phyloP scores from a whole-genome alignment of 2,329 filamentous ascomycete genomes.

The Arthroderma uncinatum region DNA sequence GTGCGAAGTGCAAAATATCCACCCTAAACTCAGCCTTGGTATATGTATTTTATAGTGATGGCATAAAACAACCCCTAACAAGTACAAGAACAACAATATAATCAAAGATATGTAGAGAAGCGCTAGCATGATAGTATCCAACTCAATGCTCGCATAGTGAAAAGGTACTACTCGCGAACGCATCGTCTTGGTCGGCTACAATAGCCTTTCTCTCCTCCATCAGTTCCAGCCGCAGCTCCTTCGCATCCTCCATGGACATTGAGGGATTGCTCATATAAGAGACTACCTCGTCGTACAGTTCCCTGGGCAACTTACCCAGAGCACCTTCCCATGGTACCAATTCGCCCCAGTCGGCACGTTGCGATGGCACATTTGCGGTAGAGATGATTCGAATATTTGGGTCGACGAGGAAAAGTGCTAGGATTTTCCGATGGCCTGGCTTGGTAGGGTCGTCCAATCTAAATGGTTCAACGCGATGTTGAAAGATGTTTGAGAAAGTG shows the following conservation, averaged over 20 bases:
- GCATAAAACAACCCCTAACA: no score
- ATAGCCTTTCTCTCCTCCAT: slow-evolving; percentile 14
- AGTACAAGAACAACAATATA: no score
- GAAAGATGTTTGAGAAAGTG: slow-evolving; percentile 16
- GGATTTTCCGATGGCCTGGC: slow-evolving; percentile 15
- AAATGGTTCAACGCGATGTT: slow-evolving; percentile 14
- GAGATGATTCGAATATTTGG: slow-evolving; percentile 15
- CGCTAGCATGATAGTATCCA: background rate
- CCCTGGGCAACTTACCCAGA: slow-evolving; percentile 6
- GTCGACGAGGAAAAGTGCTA: slow-evolving; percentile 15
- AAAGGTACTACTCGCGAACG: background rate
- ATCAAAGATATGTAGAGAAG: background rate
- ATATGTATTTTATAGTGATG: no score
- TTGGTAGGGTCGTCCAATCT: slow-evolving; percentile 11
- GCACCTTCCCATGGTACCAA: slow-evolving; percentile 2
- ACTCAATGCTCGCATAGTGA: slow-evolving; percentile 14
- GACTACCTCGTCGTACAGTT: slow-evolving; percentile 8
- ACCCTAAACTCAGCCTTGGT: no score
- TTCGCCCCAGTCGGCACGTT: slow-evolving; percentile 12
- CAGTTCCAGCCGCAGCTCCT: slow-evolving; percentile 11
- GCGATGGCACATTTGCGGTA: slow-evolving; percentile 12
- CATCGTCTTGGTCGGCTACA: background rate
- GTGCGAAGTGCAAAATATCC: no score
- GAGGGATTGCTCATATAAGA: slow-evolving; percentile 3
- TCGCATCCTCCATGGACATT: slow-evolving; percentile 13